Evolutionary conservation across 164 flowering plant species (phyloP).

Genomic region (Magnolia kwangsiensis): DNA sequence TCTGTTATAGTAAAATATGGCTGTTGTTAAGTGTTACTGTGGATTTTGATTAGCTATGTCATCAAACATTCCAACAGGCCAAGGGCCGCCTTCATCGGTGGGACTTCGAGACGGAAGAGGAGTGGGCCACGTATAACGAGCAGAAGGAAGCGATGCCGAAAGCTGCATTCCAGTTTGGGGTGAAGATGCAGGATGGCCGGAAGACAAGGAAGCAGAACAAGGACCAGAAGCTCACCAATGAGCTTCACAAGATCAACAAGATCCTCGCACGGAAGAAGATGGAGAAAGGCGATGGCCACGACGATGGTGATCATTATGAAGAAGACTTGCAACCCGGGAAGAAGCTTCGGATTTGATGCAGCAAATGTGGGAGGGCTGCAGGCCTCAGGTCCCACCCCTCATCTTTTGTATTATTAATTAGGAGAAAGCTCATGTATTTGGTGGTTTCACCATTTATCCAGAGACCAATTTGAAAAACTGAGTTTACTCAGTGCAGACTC

Average conservation of each 20-base stretch:
- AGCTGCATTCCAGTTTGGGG: constrained; percentile 98
- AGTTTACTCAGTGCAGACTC: too few relatives aligned
- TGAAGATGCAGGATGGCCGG: constrained; percentile 98
- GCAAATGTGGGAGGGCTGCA: not conserved
- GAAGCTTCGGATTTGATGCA: constrained; percentile 55
- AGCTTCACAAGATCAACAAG: constrained; percentile 85
- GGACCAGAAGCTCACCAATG: constrained; percentile 92
- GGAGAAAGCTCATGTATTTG: too few relatives aligned
- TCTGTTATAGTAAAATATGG: too few relatives aligned
- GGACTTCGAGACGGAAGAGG: constrained; percentile 99
- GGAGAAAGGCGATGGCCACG: constrained; percentile 55
- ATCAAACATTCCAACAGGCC: constrained; percentile 44
- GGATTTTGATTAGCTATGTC: not conserved
- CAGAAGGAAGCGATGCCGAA: constrained; percentile 99
- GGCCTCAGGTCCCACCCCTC: too few relatives aligned
- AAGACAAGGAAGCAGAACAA: constrained; percentile 93
- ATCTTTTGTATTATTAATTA: too few relatives aligned
- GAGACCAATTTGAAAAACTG: too few relatives aligned
- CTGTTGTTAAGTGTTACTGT: too few relatives aligned
- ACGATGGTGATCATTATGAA: constrained; percentile 37
- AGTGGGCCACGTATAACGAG: constrained; percentile 95
- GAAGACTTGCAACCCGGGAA: constrained; percentile 73
- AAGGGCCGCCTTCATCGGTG: constrained; percentile 97
- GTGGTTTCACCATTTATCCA: too few relatives aligned
- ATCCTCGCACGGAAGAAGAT: constrained; percentile 77